Conservation (phyloP, 2,329 filamentous ascomycete species). For the Lojkania enalia region DNA sequence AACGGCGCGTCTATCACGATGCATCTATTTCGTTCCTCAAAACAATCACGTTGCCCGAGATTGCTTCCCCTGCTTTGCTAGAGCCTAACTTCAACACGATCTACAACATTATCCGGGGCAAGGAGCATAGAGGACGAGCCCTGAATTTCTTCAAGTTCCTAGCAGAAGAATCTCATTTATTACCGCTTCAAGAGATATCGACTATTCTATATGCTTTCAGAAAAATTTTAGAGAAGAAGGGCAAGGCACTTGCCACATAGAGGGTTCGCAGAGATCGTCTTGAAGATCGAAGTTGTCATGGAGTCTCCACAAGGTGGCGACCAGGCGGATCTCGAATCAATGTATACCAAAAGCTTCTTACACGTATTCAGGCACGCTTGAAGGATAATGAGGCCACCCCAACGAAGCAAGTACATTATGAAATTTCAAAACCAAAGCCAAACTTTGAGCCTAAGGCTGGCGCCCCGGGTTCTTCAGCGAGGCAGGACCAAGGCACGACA, state of each 20-base stretch:
- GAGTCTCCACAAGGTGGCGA: not conserved
- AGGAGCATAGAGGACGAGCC: no score
- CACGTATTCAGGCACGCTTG: no score
- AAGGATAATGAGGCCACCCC: no score
- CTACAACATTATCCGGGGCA: conserved; percentile 12
- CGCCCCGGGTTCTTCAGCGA: not conserved
- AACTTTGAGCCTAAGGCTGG: no score
- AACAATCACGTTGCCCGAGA: conserved; percentile 6
- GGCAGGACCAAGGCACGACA: conserved; percentile 27
- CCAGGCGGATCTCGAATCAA: no score
- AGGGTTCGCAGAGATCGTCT: conserved; percentile 6
- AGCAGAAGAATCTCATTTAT: not conserved
- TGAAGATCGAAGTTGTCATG: conserved; percentile 2
- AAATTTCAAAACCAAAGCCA: no score
- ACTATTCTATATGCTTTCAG: conserved; percentile 3
- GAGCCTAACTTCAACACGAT: conserved; percentile 9
- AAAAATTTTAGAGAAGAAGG: conserved; percentile 9
- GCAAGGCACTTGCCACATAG: conserved; percentile 1
- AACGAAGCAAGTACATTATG: no score
- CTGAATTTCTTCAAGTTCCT: conserved; percentile 6
- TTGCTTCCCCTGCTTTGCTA: conserved; percentile 9
- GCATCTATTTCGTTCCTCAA: conserved; percentile 9
- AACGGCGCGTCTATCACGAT: not conserved
- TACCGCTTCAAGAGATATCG: conserved; percentile 1
- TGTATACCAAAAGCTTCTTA: no score